Percentiles rank a stretch among this genome's conserved stretches.
Evolutionary conservation across 2,329 filamentous ascomycete genomes (phyloP).

Genomic region (Cordyceps cateniannulata): DNA sequence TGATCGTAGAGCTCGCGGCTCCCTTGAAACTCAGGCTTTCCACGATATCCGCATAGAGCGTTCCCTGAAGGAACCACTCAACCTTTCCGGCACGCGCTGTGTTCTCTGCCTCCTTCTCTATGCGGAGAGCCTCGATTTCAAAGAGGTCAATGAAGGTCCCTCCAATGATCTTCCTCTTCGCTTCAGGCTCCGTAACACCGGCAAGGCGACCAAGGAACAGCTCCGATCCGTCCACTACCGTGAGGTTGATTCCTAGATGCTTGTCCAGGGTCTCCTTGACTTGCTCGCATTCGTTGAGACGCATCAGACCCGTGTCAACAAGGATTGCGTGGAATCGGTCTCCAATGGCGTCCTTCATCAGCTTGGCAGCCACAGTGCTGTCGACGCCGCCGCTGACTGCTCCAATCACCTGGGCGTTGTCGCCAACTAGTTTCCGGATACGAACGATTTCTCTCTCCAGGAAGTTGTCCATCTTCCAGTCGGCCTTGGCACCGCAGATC

Average conservation of each 20-base stretch:
- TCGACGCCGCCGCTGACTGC: slow-evolving; percentile 69
- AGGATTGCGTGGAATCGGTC: slow-evolving; percentile 80
- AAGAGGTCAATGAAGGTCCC: not conserved
- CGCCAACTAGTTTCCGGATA: slow-evolving; percentile 76
- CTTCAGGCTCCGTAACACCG: slow-evolving; percentile 73
- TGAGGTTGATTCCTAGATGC: slow-evolving; percentile 84
- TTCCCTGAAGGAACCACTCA: not conserved
- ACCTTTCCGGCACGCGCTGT: not conserved
- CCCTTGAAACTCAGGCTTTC: not conserved
- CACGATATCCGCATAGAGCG: not conserved
- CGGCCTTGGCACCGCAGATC: slow-evolving; percentile 69
- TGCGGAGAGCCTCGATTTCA: not conserved
- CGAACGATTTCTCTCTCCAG: slow-evolving; percentile 71
- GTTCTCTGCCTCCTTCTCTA: not conserved
- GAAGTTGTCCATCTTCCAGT: slow-evolving; percentile 87
- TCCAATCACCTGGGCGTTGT: slow-evolving; percentile 64
- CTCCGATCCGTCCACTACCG: slow-evolving; percentile 72
- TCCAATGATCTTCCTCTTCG: slow-evolving; percentile 88
- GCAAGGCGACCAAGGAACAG: slow-evolving; percentile 70
- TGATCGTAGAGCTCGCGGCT: not conserved
- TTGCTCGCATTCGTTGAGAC: slow-evolving; percentile 74
- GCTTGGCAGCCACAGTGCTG: slow-evolving; percentile 76
- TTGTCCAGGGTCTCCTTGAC: slow-evolving; percentile 74
- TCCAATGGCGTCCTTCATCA: slow-evolving; percentile 81
- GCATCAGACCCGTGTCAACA: slow-evolving; percentile 62